Conservation (phyloP, 768 basidiomycete species). For the Boletus rubropictus region DNA sequence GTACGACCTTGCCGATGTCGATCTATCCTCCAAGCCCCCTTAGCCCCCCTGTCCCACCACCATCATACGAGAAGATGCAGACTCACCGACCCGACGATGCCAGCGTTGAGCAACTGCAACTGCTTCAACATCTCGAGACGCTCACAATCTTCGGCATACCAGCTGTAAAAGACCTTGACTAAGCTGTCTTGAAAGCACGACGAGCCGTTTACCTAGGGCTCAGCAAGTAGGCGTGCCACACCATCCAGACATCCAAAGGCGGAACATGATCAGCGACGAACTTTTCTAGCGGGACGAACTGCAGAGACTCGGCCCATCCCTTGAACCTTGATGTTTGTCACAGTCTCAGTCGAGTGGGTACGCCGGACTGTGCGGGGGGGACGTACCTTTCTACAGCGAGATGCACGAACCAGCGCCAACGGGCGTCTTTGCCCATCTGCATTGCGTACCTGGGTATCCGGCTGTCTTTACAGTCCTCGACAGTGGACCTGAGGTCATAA, state of each 20-base stretch:
- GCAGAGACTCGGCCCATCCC: slow-evolving; percentile 27
- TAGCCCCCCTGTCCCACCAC: background rate
- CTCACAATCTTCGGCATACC: slow-evolving; percentile 32
- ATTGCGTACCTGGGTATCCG: slow-evolving; percentile 23
- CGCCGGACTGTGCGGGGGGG: background rate
- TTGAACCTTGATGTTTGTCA: slow-evolving; percentile 27
- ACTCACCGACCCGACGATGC: slow-evolving; percentile 29
- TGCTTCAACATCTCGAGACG: slow-evolving; percentile 23
- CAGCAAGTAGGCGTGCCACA: slow-evolving; percentile 40
- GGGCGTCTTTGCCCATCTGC: slow-evolving; percentile 22
- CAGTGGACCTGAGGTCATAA: slow-evolving; percentile 22
- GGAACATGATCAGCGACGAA: slow-evolving; percentile 28
- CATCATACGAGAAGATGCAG: background rate
- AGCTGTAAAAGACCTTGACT: slow-evolving; percentile 14
- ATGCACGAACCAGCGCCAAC: slow-evolving; percentile 39
- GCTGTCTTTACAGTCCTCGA: slow-evolving; percentile 27
- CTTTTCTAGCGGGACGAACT: slow-evolving; percentile 21
- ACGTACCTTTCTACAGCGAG: slow-evolving; percentile 36
- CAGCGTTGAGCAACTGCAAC: slow-evolving; percentile 23
- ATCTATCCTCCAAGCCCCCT: slow-evolving; percentile 15
- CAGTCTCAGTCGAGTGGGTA: background rate
- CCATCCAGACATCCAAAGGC: slow-evolving; percentile 38
- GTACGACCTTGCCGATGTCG: slow-evolving; percentile 17
- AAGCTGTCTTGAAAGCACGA: background rate
- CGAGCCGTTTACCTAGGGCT: slow-evolving; percentile 28